Evolutionary conservation across 2,329 filamentous ascomycete genomes (phyloP).

Genomic region (Alternaria triticimaculans): DNA sequence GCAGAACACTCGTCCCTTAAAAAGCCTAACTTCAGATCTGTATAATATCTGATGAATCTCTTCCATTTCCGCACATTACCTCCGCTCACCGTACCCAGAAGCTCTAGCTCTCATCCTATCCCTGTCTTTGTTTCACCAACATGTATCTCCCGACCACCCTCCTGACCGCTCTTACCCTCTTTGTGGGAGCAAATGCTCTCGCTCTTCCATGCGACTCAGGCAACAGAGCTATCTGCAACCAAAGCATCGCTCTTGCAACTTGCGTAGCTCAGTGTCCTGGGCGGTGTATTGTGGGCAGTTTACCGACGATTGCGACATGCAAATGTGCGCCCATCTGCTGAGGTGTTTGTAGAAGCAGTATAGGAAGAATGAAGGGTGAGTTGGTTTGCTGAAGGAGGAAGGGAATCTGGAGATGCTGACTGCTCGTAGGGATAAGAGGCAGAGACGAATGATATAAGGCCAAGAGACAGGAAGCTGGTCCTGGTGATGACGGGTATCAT

Average conservation of each 20-base stretch:
- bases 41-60: neutral
- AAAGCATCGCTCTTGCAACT: neutral
- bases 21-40: fast-evolving
- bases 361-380: fast-evolving
- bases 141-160: neutral
- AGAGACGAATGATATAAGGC: neutral
- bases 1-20: neutral
- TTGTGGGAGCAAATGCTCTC: neutral
- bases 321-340: neutral
- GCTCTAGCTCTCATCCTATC: neutral
- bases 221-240: neutral
- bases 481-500: neutral
- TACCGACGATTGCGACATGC: neutral
- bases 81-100: neutral
- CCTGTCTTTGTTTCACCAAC: neutral
- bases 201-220: neutral
- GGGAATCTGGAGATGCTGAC: neutral
- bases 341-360: neutral
- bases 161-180: fast-evolving
- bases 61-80: neutral
- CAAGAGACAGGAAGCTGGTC: neutral
- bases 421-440: neutral
- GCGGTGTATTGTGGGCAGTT: neutral
- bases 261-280: neutral
- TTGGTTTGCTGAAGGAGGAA: neutral